phyloP scores from a whole-genome alignment of 176 grass and related monocot species.

The Zea luxurians region DNA sequence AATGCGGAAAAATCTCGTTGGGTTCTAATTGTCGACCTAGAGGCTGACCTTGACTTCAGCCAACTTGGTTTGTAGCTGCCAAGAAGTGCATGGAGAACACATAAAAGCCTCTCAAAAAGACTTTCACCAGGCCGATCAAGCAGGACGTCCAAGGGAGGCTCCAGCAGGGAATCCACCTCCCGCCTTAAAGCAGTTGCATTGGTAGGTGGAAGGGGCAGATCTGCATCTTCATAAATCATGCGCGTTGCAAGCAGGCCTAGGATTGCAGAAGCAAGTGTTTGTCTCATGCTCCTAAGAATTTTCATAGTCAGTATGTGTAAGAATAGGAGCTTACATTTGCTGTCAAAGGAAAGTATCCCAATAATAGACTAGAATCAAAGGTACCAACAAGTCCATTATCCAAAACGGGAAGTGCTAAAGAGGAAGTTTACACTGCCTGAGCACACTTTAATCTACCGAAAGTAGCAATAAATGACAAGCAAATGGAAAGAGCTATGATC shows the following conservation, averaged over 20 bases:
- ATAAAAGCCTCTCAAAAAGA: conserved; percentile 91
- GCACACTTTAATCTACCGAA: conserved; percentile 21
- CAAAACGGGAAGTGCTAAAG: neutral
- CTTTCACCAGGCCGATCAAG: conserved; percentile 72
- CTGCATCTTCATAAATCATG: conserved; percentile 88
- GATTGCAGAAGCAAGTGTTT: conserved; percentile 81
- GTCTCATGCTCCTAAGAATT: conserved; percentile 83
- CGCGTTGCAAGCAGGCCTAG: conserved; percentile 74
- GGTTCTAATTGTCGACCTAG: conserved; percentile 57
- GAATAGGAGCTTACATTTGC: conserved; percentile 15
- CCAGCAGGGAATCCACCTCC: conserved; percentile 56
- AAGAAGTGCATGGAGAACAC: conserved; percentile 87
- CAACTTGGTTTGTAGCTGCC: conserved; percentile 92
- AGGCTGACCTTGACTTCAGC: conserved; percentile 76
- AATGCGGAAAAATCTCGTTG: conserved; percentile 71
- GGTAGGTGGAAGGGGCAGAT: conserved; percentile 54
- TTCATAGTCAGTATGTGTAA: conserved; percentile 37
- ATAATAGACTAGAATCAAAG: too few relatives aligned
- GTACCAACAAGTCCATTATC: neutral
- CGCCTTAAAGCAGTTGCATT: conserved; percentile 46
- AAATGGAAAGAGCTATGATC: neutral
- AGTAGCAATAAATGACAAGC: neutral
- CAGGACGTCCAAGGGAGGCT: conserved; percentile 56
- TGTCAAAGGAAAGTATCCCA: neutral
- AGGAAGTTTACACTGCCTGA: neutral